phyloP scores from a whole-genome alignment of 1,139 yeast species.

The Protomyces lactucae-debilis region DNA sequence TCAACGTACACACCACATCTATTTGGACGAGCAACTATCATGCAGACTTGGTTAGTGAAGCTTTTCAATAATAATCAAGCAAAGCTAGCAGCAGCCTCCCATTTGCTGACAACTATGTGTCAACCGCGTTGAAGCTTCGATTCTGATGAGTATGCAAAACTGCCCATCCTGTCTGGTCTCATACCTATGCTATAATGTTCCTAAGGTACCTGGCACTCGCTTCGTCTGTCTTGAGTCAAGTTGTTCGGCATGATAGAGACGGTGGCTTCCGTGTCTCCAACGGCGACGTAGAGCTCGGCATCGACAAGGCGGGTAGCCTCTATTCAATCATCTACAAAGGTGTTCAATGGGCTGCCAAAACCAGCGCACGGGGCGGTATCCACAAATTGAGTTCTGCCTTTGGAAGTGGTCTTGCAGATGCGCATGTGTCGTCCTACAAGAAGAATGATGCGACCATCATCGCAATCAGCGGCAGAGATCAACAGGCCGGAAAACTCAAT shows the following conservation, averaged over 20 bases:
- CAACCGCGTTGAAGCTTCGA: too few relatives aligned
- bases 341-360: background rate
- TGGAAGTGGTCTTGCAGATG: background rate
- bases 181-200: too few relatives aligned
- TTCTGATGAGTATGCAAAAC: too few relatives aligned
- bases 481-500: background rate
- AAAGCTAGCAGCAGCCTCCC: too few relatives aligned
- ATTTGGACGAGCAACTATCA: too few relatives aligned
- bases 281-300: background rate
- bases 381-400: background rate
- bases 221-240: too few relatives aligned
- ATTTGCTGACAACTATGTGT: too few relatives aligned
- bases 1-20: too few relatives aligned
- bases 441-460: background rate
- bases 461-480: background rate
- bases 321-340: background rate
- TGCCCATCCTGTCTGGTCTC: too few relatives aligned
- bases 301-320: background rate
- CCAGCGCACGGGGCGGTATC: background rate
- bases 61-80: too few relatives aligned
- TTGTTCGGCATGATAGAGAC: background rate
- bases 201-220: too few relatives aligned
- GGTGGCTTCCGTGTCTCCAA: background rate
- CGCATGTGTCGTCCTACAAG: background rate
- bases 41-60: too few relatives aligned